phyloP scores from a whole-genome alignment of 768 basidiomycete genomes.

The Kockovaella imperatae region DNA sequence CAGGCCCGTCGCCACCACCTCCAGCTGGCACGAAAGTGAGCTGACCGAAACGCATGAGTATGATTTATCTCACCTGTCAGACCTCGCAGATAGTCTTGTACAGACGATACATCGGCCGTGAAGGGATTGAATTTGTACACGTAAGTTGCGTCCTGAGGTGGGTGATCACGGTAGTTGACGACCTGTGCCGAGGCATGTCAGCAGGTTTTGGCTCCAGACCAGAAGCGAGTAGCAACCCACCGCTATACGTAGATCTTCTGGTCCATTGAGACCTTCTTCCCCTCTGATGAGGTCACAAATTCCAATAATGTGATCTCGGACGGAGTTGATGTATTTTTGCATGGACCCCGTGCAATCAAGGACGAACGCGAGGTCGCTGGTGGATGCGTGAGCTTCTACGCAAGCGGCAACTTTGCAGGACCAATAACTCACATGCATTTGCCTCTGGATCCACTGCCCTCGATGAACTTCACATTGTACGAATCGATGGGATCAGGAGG shows the following conservation, averaged over 20 bases:
- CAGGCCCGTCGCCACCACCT: constrained; percentile 68
- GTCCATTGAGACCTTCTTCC: constrained; percentile 78
- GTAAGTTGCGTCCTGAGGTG: constrained; percentile 94
- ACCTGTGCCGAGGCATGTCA: constrained; percentile 48
- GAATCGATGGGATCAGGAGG: constrained; percentile 15
- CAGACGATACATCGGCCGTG: constrained; percentile 78
- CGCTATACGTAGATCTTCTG: constrained; percentile 78
- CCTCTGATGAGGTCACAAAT: constrained; percentile 92
- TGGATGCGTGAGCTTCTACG: background rate
- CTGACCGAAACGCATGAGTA: background rate
- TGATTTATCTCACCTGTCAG: constrained; percentile 46
- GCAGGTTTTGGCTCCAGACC: background rate
- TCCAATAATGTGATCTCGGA: constrained; percentile 90
- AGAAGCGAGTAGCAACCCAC: constrained; percentile 21
- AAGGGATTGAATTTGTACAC: constrained; percentile 90
- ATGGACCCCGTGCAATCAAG: constrained; percentile 79
- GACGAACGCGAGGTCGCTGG: constrained; percentile 76
- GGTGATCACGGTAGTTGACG: constrained; percentile 92
- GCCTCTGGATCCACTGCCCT: constrained; percentile 18
- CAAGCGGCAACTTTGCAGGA: background rate
- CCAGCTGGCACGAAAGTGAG: constrained; percentile 22
- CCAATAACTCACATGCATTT: constrained; percentile 32
- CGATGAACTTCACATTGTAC: constrained; percentile 27
- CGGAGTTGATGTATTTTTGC: constrained; percentile 47
- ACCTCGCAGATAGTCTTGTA: constrained; percentile 71